Conservation (phyloP, 2,329 filamentous ascomycete genomes). For the Chalaropsis thielavioides region DNA sequence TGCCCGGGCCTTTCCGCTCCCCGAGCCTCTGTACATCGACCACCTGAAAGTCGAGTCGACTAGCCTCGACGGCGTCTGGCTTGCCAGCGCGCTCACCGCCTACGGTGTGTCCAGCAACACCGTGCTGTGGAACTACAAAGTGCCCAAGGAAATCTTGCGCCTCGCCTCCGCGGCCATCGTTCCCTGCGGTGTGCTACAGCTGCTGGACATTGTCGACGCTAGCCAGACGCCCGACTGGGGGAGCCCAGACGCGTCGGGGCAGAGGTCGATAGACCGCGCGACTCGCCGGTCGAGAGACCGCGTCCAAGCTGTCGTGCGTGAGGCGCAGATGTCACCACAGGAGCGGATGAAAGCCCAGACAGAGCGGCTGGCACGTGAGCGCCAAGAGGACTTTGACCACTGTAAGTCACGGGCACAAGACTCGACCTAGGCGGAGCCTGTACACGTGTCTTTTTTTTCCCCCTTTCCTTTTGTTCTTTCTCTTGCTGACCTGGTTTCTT, state of each 20-base stretch:
- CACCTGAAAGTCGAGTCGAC: constrained; percentile 29
- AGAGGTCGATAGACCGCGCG: constrained; percentile 27
- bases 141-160: constrained; percentile 36
- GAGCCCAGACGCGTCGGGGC: constrained; percentile 28
- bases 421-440: not conserved
- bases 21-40: constrained; percentile 32
- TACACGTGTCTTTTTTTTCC: not conserved
- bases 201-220: constrained; percentile 36
- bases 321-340: constrained; percentile 30
- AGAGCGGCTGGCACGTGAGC: constrained; percentile 31
- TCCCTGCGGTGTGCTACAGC: constrained; percentile 44
- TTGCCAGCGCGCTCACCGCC: constrained; percentile 41
- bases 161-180: constrained; percentile 40
- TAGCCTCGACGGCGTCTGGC: constrained; percentile 37
- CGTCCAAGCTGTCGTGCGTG: constrained; percentile 29
- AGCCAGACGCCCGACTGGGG: constrained; percentile 42
- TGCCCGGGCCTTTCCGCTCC: constrained; percentile 21
- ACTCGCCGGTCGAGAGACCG: constrained; percentile 28
- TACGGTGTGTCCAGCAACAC: constrained; percentile 40
- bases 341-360: constrained; percentile 29
- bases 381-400: constrained; percentile 32
- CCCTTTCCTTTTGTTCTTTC: too few relatives aligned
- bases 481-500: not conserved
- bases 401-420: constrained; percentile 25
- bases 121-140: constrained; percentile 46